Evolutionary conservation across 2,329 filamentous ascomycete genomes (phyloP), one percentile per base, ranked within the genome.

Genomic region (Alternaria sp.): DNA sequence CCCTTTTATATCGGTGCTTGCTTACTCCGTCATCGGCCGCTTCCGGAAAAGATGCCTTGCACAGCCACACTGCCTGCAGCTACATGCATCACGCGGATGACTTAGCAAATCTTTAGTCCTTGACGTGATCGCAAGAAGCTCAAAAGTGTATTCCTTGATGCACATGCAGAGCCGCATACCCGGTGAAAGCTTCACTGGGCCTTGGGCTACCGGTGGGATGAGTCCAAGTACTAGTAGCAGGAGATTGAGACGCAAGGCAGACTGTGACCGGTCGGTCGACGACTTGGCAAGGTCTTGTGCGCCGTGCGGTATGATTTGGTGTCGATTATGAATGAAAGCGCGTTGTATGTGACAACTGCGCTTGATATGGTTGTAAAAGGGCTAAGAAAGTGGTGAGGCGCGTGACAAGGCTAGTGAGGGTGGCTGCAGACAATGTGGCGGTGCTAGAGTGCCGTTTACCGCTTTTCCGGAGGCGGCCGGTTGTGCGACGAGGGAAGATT

Each of bases 401-500:
- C 39, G 39, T 52, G 46, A 18, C 30, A 20, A 48, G 24, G 24
- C 42, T 44, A 44, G 42, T 28, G 7, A 44, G 18, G 6, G 48
- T 51, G 49, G 49, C 49, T 51, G 51, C 51, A 44, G 51, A 12
- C 12, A 5, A 12, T 38, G 51, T 54, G 51, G 51, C 51, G 28
- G 51, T 54, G 51, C 18, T 36, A 24, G 22, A 34, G 51, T 46
- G 41, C 38, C 41, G 43, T 54, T 62, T 60, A 63, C 61, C 61
- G 61, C 61, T 54, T 7, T 57, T 63, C 48, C 53, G 61, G 56
- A 48, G 42, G 41, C n/a, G 34, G 41, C 42, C 52, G 52, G 42
- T 32, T 36, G 11, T 18, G 30, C 18, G 36, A n/a, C 28, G 7
- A 51, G 36, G 22, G 5, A 2, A 30, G 22, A 7, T 3, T 36